These are phyloP conservation scores for Pichiaceae sp. DNA, from an alignment of 1,139 yeast genomes.

Conservation along the genomic window DNA sequence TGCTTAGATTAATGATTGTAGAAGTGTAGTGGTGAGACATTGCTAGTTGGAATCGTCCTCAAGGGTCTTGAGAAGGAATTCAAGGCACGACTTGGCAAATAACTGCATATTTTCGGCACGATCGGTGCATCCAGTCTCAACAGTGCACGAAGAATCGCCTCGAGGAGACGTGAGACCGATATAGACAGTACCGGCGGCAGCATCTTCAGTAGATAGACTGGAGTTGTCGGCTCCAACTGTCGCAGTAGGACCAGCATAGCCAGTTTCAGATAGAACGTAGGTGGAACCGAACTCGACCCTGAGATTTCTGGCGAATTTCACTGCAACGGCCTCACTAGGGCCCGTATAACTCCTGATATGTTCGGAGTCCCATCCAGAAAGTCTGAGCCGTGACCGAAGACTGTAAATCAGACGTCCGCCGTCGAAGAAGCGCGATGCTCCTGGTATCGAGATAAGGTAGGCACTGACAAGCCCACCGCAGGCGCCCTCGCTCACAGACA, in stretches of 20 bases:
- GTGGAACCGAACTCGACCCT: constrained; percentile 77
- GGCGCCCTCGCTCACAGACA: constrained; percentile 81
- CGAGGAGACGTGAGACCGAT: constrained; percentile 65
- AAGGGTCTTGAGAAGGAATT: constrained; percentile 42
- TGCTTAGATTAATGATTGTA: too few relatives aligned
- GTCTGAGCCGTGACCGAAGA: constrained; percentile 60
- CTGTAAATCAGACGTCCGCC: constrained; percentile 82
- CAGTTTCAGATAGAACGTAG: constrained; percentile 76
- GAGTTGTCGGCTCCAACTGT: constrained; percentile 23
- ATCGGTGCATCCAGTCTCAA: constrained; percentile 37
- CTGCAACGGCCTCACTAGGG: constrained; percentile 70
- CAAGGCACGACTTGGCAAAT: constrained; percentile 63
- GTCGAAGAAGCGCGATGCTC: constrained; percentile 75
- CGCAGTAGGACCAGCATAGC: constrained; percentile 74
- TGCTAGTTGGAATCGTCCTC: too few relatives aligned
- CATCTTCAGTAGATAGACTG: constrained; percentile 22
- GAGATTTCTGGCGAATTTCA: constrained; percentile 68
- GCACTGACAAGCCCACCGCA: constrained; percentile 85
- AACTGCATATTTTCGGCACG: constrained; percentile 64
- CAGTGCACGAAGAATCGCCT: constrained; percentile 44
- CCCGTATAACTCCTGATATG: constrained; percentile 72
- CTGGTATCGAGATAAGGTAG: constrained; percentile 71
- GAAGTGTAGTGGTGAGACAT: too few relatives aligned
- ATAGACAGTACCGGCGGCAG: constrained; percentile 56
- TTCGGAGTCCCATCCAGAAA: constrained; percentile 69